phyloP scores from a whole-genome alignment of 169 alveolate species.

The Plasmodium vinckei region DNA sequence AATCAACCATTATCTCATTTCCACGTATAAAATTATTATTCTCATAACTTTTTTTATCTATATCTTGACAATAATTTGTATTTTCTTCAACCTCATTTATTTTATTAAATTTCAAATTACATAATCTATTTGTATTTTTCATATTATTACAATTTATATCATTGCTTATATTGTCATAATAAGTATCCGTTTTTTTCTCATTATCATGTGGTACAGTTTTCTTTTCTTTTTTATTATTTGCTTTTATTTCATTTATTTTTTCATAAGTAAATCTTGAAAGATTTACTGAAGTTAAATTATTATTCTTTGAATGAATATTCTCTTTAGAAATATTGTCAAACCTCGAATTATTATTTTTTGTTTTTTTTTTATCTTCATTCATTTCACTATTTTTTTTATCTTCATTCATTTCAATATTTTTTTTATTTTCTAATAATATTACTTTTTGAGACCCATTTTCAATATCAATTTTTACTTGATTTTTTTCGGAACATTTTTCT shows the following conservation, averaged over 20 bases:
- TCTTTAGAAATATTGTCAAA: neutral
- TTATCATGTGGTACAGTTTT: neutral
- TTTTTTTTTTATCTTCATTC: neutral
- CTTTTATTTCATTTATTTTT: conserved; percentile 3
- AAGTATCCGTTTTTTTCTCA: no score
- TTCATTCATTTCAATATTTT: neutral
- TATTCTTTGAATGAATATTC: neutral
- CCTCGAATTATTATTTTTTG: neutral
- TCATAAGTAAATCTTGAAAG: neutral
- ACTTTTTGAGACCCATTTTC: neutral
- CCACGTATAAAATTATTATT: neutral
- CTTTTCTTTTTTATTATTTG: neutral
- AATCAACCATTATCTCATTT: neutral
- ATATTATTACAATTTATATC: no score
- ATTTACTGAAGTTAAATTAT: neutral
- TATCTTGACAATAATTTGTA: neutral
- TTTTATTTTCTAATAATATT: no score
- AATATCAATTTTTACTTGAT: neutral
- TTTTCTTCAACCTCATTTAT: no score
- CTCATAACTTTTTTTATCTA: neutral
- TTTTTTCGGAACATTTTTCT: neutral
- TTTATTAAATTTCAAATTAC: no score
- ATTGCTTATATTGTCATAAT: no score
- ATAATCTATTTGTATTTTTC: no score
- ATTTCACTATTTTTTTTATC: neutral